Base-by-base conservation (phyloP, 208 protist species). In the Plasmodiophora brassicae region DNA sequence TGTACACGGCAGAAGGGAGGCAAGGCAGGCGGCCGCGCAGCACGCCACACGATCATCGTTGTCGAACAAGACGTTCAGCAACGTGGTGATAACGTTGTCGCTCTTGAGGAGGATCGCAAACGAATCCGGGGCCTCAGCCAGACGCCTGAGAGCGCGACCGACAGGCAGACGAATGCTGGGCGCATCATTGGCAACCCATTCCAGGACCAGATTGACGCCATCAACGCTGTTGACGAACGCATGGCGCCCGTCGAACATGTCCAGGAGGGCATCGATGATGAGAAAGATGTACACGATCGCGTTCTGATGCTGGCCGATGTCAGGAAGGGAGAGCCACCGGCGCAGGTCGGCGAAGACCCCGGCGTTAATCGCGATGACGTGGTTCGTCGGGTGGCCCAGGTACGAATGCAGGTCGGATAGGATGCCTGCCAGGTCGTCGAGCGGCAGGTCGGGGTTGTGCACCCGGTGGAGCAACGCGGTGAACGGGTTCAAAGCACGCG, bases 141-240 rank as follows among this genome's bases (percentile, higher is more conserved):
- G 65, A 32, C 65, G 65, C n/a, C 5, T 14, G 32, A 78, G n/a
- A 32, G 65, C 65, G 5, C 65, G 65, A 14, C 32, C 65, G 5
- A 38, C n/a, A 38, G n/a, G 32, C 5, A 78, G n/a, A 14, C 65
- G 65, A 32, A 78, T 38, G 14, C 20, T 8, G 5, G 65, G n/a
- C 41, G 32, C 41, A 8, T 5, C 5, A 5, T 5, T 38, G 32
- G 65, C 20, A 14, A 78, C 32, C 14, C 14, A 5, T 14, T 32
- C 65, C 14, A 78, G 65, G 5, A 78, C n/a, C 14, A 78, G n/a
- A 78, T 78, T 38, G 65, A 78, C 65, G n/a, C 65, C 65, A 36
- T 78, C 65, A 38, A 78, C 65, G 10, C 41, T 38, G 65, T 78
- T 8, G n/a, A 78, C 5, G n/a, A 78, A 78, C 14, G n/a, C n/a